phyloP scores from a whole-genome alignment of 257 asterid genomes.

The Solanum clarkiae region DNA sequence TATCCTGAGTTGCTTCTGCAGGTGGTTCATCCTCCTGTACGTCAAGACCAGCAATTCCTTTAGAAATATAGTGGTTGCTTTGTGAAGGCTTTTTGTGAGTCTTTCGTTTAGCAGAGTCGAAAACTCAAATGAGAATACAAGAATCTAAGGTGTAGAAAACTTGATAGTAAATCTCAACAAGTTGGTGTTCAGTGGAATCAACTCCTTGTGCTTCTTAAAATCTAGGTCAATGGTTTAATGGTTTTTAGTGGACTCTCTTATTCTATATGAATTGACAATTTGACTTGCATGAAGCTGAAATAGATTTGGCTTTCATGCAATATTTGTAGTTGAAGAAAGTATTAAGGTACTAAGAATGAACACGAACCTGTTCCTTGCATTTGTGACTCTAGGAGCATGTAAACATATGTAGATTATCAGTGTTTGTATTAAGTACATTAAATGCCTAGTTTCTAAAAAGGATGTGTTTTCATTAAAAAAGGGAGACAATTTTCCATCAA shows the following conservation, averaged over 20 bases:
- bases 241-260: neutral
- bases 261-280: neutral
- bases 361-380: neutral
- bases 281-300: neutral
- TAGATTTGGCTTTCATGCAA: neutral
- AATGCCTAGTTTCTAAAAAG: neutral
- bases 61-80: neutral
- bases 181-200: neutral
- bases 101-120: neutral
- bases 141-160: neutral
- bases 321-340: neutral
- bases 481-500: neutral
- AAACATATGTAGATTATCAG: neutral
- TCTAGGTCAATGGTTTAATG: neutral
- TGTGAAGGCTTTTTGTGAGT: neutral
- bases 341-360: neutral
- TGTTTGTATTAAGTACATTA: neutral
- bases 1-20: conserved; percentile 1
- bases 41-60: neutral
- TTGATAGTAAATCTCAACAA: neutral
- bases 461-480: neutral
- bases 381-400: neutral
- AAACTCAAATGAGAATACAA: neutral
- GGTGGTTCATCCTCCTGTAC: conserved; percentile 29
- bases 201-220: neutral